Conservation (phyloP, 805 yeast species). For the Lipomyces lipofer region DNA sequence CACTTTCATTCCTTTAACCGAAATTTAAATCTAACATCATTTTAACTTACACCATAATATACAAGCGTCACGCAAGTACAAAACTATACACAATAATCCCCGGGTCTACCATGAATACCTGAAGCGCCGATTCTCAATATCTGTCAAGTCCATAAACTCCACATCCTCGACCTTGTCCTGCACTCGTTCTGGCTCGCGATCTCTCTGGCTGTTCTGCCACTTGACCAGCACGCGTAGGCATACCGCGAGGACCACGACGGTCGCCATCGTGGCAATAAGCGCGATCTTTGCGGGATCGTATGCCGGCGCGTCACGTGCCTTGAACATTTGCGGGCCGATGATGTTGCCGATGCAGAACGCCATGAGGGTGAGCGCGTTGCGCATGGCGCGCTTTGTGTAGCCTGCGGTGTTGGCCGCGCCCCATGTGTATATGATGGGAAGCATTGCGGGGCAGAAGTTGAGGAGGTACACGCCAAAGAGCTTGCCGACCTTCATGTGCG, state of each 20-base stretch:
- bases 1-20: no score
- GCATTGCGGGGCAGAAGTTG: slow-evolving; percentile 19
- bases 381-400: slow-evolving; percentile 66
- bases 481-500: slow-evolving; percentile 7
- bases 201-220: slow-evolving; percentile 54
- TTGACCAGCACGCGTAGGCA: slow-evolving; percentile 36
- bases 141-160: slow-evolving; percentile 56
- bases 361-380: slow-evolving; percentile 59
- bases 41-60: no score
- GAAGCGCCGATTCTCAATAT: slow-evolving; percentile 54
- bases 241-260: slow-evolving; percentile 45
- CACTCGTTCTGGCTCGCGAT: slow-evolving; percentile 39
- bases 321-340: slow-evolving; percentile 66
- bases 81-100: background rate
- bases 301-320: slow-evolving; percentile 51
- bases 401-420: slow-evolving; percentile 58
- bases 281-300: slow-evolving; percentile 61
- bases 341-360: slow-evolving; percentile 69
- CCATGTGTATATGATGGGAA: slow-evolving; percentile 15
- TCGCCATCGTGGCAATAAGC: slow-evolving; percentile 52
- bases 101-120: slow-evolving; percentile 43
- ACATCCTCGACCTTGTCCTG: slow-evolving; percentile 39
- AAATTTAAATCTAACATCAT: no score
- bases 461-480: slow-evolving; percentile 22
- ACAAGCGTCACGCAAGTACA: no score